Percentiles rank a stretch among this genome's conserved stretches.
These are phyloP conservation scores for Leucocoprinus birnbaumii DNA, from an alignment of 768 basidiomycete species.

Conservation along the genomic window DNA sequence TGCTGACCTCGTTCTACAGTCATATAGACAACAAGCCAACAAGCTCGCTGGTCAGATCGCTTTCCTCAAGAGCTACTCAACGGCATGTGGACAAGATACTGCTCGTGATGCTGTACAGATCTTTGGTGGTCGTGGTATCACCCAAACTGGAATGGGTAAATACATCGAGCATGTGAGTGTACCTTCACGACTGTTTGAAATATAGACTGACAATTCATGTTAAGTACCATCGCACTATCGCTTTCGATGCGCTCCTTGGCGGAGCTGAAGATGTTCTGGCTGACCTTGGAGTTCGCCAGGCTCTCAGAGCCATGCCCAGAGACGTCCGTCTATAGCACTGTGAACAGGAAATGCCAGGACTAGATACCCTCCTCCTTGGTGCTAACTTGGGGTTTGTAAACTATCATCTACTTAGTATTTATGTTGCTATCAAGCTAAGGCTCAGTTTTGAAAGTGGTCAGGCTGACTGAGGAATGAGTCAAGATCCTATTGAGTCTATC, in stretches of 20 bases:
- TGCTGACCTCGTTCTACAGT: constrained; percentile 22
- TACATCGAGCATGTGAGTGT: constrained; percentile 59
- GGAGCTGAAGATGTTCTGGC: constrained; percentile 67
- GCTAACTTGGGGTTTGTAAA: no score
- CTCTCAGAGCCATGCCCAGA: constrained; percentile 66
- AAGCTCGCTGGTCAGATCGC: constrained; percentile 78
- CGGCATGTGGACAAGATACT: constrained; percentile 61
- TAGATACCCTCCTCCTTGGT: neutral
- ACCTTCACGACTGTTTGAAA: neutral
- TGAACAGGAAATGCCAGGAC: neutral
- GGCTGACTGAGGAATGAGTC: no score
- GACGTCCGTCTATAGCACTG: constrained; percentile 47
- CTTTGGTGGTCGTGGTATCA: constrained; percentile 86
- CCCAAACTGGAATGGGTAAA: constrained; percentile 77
- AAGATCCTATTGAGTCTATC: no score
- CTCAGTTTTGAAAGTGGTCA: no score
- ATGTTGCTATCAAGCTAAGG: no score
- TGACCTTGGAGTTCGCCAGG: constrained; percentile 75
- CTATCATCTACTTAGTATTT: no score
- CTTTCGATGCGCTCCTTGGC: constrained; percentile 71
- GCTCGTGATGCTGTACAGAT: constrained; percentile 58
- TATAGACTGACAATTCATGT: neutral
- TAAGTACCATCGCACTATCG: constrained; percentile 58
- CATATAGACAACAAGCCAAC: constrained; percentile 73
- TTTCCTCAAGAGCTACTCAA: constrained; percentile 69